Percentiles rank a stretch among this genome's conserved stretches.
Evolutionary conservation across 805 yeast species (phyloP).

Genomic region (Priceomyces carsonii): DNA sequence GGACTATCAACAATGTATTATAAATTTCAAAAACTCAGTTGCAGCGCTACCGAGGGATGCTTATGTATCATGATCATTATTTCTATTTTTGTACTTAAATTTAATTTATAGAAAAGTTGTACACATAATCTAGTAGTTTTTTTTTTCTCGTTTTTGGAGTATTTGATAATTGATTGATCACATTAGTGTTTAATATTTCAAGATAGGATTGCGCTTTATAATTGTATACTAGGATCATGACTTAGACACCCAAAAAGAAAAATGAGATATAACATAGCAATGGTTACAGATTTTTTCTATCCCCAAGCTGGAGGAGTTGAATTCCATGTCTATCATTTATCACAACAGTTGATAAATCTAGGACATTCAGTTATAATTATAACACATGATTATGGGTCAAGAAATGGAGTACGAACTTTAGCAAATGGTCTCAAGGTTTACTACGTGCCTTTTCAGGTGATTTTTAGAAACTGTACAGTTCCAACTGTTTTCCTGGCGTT

Average conservation of each 20-base stretch:
- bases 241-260: no score
- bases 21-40: conserved; percentile 70
- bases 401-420: conserved; percentile 79
- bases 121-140: no score
- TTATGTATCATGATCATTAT: conserved; percentile 13
- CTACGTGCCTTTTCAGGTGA: conserved; percentile 77
- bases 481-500: conserved; percentile 90
- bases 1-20: conserved; percentile 70
- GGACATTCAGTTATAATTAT: conserved; percentile 87
- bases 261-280: conserved; percentile 45
- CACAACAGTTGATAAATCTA: conserved; percentile 73
- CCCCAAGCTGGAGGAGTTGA: conserved; percentile 99
- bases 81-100: no score
- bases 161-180: no score
- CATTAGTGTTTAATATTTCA: no score
- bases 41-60: conserved; percentile 48
- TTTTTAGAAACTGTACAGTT: conserved; percentile 81
- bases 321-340: conserved; percentile 87
- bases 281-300: conserved; percentile 96
- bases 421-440: conserved; percentile 93
- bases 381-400: conserved; percentile 83
- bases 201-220: no score
- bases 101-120: no score
- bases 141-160: no score
- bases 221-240: no score